Conservation (phyloP, 2,329 filamentous ascomycete species). For the Cryoendolithus antarcticus region DNA sequence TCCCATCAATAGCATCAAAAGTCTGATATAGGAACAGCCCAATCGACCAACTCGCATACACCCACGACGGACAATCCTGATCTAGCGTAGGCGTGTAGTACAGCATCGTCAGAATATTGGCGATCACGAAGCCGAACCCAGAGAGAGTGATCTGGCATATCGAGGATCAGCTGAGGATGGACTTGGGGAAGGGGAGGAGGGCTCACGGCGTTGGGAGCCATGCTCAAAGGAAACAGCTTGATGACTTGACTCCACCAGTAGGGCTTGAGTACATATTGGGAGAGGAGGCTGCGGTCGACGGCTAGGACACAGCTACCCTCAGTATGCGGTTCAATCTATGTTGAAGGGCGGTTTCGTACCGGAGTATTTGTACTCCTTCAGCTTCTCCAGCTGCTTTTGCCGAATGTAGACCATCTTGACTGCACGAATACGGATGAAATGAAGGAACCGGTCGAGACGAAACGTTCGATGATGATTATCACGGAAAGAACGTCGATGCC, state of each 20-base stretch:
- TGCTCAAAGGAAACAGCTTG: slow-evolving; percentile 84
- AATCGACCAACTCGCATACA: slow-evolving; percentile 82
- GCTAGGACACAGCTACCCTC: slow-evolving; percentile 22
- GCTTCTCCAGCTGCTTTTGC: slow-evolving; percentile 73
- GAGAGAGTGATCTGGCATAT: slow-evolving; percentile 62
- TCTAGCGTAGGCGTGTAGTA: slow-evolving; percentile 95
- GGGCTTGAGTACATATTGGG: slow-evolving; percentile 89
- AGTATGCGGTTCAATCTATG: background rate
- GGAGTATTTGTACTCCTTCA: slow-evolving; percentile 86
- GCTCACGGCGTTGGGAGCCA: slow-evolving; percentile 56
- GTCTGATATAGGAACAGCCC: slow-evolving; percentile 95
- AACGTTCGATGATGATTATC: no score
- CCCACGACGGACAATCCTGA: slow-evolving; percentile 86
- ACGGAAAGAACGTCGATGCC: no score
- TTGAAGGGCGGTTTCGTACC: slow-evolving; percentile 7
- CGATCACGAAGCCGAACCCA: slow-evolving; percentile 78
- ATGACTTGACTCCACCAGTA: slow-evolving; percentile 96
- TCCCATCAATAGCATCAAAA: slow-evolving; percentile 91
- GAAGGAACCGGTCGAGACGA: no score
- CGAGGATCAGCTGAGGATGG: no score
- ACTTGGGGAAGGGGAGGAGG: no score
- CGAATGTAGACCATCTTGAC: slow-evolving; percentile 84
- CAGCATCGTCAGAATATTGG: slow-evolving; percentile 80
- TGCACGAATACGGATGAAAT: no score
- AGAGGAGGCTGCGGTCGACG: slow-evolving; percentile 81